Percentiles rank a stretch among this genome's conserved stretches.
phyloP scores from a whole-genome alignment of 495 filamentous ascomycete genomes.

The Talaromyces nanjingensis region DNA sequence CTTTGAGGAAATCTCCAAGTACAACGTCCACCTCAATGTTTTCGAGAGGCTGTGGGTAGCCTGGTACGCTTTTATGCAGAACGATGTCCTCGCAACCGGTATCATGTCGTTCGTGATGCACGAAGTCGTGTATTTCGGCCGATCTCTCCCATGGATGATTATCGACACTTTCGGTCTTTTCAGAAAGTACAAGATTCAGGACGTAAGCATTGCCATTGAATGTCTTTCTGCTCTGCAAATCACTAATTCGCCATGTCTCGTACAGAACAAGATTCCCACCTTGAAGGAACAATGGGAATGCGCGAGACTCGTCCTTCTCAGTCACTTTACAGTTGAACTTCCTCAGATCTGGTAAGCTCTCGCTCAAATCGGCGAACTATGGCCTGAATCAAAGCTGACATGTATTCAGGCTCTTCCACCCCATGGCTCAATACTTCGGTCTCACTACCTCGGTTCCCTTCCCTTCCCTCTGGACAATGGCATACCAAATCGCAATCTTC shows the following conservation, averaged over 20 bases:
- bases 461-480: conserved; percentile 76
- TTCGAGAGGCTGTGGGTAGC: conserved; percentile 78
- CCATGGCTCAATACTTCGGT: conserved; percentile 90
- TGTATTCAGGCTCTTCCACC: conserved; percentile 73
- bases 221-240: not conserved
- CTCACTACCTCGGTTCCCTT: conserved; percentile 86
- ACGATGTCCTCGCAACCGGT: conserved; percentile 84
- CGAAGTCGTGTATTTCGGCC: conserved; percentile 80
- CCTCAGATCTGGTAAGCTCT: conserved; percentile 82
- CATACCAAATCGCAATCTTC: conserved; percentile 86
- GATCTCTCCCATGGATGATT: conserved; percentile 78
- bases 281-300: conserved; percentile 89
- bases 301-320: conserved; percentile 81
- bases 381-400: not conserved
- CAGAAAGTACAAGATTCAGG: conserved; percentile 83
- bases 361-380: not conserved
- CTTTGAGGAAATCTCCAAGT: conserved; percentile 73
- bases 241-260: not conserved
- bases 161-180: conserved; percentile 80
- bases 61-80: conserved; percentile 89
- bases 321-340: conserved; percentile 93
- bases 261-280: conserved; percentile 81
- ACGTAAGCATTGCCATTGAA: conserved; percentile 38
- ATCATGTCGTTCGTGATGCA: conserved; percentile 90
- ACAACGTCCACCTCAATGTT: conserved; percentile 74